Percentiles rank a stretch among this genome's conserved stretches.
These are phyloP conservation scores for Pezicula carpinea DNA, from an alignment of 2,329 filamentous ascomycete genomes.

Conservation along the genomic window DNA sequence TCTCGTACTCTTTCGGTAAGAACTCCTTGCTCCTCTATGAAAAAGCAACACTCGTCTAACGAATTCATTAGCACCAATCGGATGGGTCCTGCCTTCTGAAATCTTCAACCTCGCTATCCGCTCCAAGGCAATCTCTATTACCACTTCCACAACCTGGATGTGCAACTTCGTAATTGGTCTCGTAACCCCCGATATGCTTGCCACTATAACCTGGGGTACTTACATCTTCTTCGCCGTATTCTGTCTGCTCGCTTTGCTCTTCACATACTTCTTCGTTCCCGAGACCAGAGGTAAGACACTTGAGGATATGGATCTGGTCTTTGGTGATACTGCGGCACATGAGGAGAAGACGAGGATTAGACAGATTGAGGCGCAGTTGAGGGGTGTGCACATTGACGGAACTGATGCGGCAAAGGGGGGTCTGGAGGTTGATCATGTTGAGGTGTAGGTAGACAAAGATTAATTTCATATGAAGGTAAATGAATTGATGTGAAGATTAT, in stretches of 20 bases:
- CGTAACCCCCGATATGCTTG: constrained; percentile 53
- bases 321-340: constrained; percentile 34
- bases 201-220: constrained; percentile 44
- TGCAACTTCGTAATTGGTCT: constrained; percentile 52
- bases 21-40: background rate
- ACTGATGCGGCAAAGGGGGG: constrained; percentile 12
- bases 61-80: constrained; percentile 48
- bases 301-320: constrained; percentile 51
- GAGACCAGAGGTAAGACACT: constrained; percentile 52
- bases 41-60: constrained; percentile 12
- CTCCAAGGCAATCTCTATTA: constrained; percentile 57
- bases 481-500: too few species aligned
- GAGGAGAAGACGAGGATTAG: constrained; percentile 29
- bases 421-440: constrained; percentile 1
- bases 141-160: constrained; percentile 52
- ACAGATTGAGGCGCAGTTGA: constrained; percentile 16
- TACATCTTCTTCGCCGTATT: constrained; percentile 59
- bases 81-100: constrained; percentile 53
- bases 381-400: constrained; percentile 13
- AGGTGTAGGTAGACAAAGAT: constrained; percentile 6
- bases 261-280: constrained; percentile 50
- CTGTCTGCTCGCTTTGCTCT: constrained; percentile 41
- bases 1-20: constrained; percentile 22
- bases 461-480: too few species aligned
- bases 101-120: constrained; percentile 54